Base-by-base conservation (phyloP, 352 stramenopile genomes). In the Globisporangium polare region DNA sequence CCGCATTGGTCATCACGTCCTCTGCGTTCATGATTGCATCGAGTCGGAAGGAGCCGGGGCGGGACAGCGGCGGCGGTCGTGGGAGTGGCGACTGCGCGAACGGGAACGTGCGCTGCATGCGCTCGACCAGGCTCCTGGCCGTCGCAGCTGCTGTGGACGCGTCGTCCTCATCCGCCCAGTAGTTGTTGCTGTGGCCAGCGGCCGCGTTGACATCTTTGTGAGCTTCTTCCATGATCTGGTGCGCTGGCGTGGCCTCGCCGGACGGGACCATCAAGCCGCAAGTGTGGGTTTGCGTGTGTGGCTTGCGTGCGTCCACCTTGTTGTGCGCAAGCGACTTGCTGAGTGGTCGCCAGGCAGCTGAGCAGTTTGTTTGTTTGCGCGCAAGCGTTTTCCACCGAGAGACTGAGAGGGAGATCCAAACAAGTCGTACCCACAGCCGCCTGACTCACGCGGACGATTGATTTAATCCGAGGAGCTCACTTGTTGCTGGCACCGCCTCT, bases 11-110 rank as follows among this genome's bases (percentile, higher is more conserved):
- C 9, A 6, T 39, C 33, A 10, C 22, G n/a, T 56, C 39, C 10
- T 35, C 41, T 8, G 41, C 45, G n/a, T 66, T 66, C 60, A 62
- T 66, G 53, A 66, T 66, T 27, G 39, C 35, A 33, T 66, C 60
- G 24, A 66, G 37, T 18, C 53, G 45, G 47, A 62, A 58, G 13
- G 37, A 33, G 24, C 18, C 27, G 12, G 15, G 26, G n/a, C 27
- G 47, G 17, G 35, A 37, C 3, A 22, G 6, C 9, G 33, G 10
- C 33, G 6, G 53, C 35, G 20, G 26, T 37, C 45, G 57, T 31
- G 57, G 18, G 15, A 37, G 33, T 3, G 53, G 51, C 12, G 60
- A 55, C 53, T 47, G 37, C 26, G 45, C 53, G 43, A 66, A 66
- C 26, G 45, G 60, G 45, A 62, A 66, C 60, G 60, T 62, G 18